These are phyloP conservation scores for Sechiopsis laciniata DNA, from an alignment of 306 rosid genomes.

Conservation along the genomic window DNA sequence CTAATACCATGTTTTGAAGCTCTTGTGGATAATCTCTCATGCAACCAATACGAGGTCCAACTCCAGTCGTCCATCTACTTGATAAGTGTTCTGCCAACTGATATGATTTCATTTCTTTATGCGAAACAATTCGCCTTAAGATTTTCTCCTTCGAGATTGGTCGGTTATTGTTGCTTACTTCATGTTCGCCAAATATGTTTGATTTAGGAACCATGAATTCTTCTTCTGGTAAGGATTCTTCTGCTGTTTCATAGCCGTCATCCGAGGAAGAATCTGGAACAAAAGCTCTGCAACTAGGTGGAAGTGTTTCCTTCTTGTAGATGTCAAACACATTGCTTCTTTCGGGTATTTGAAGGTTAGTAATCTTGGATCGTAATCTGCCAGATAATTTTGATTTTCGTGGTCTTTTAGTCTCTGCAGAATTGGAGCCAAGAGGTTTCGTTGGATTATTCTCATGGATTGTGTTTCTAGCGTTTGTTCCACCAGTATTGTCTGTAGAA, in stretches of 20 bases:
- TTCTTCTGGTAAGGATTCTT: slow-evolving; percentile 63
- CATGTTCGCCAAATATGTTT: slow-evolving; percentile 53
- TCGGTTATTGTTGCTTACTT: slow-evolving; percentile 32
- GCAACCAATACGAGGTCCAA: slow-evolving; percentile 79
- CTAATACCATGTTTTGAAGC: slow-evolving; percentile 56
- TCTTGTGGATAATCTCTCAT: slow-evolving; percentile 84
- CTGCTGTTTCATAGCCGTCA: slow-evolving; percentile 69
- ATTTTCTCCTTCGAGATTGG: slow-evolving; percentile 59
- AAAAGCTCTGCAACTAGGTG: slow-evolving; percentile 17
- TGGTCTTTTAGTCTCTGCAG: slow-evolving; percentile 25
- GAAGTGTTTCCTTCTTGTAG: slow-evolving; percentile 27
- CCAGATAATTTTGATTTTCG: slow-evolving; percentile 43
- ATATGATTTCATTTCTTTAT: slow-evolving; percentile 63
- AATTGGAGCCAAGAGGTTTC: slow-evolving; percentile 25
- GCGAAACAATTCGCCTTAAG: slow-evolving; percentile 54
- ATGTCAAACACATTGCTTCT: slow-evolving; percentile 24
- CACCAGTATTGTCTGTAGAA: slow-evolving; percentile 22
- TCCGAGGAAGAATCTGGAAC: slow-evolving; percentile 33
- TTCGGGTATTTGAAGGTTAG: slow-evolving; percentile 55
- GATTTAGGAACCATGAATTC: slow-evolving; percentile 64
- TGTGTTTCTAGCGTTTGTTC: slow-evolving; percentile 12
- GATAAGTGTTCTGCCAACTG: slow-evolving; percentile 58
- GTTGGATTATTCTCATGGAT: slow-evolving; percentile 26
- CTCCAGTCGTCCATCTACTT: slow-evolving; percentile 75
- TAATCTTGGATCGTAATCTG: slow-evolving; percentile 40